These are phyloP conservation scores for California macrophylla DNA, from an alignment of 441 rosid genomes.

Conservation along the genomic window DNA sequence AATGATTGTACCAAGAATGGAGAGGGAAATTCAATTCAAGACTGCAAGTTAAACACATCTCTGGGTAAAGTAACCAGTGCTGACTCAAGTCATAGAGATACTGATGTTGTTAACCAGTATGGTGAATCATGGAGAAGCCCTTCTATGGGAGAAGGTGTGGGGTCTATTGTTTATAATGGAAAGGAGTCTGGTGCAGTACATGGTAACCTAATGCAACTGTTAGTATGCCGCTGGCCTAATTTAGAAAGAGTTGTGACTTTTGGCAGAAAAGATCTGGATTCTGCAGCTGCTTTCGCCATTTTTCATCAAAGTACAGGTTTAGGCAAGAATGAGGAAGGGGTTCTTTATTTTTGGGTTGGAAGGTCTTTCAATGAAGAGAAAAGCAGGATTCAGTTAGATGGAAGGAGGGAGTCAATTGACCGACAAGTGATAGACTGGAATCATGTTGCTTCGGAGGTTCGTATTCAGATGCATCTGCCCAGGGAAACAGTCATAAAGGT, in stretches of 20 bases:
- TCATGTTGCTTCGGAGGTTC: conserved; percentile 43
- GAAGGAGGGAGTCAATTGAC: conserved; percentile 26
- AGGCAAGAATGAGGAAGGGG: conserved; percentile 34
- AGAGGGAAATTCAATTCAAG: conserved; percentile 25
- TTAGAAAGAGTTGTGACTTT: conserved; percentile 47
- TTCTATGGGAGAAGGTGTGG: conserved; percentile 17
- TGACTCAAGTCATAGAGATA: conserved; percentile 30
- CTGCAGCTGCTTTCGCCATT: conserved; percentile 55
- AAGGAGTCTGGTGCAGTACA: conserved; percentile 20
- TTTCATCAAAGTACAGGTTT: conserved; percentile 31
- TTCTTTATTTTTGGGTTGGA: conserved; percentile 81
- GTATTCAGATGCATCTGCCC: conserved; percentile 50
- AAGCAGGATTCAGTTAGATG: conserved; percentile 35
- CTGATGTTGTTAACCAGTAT: conserved; percentile 22
- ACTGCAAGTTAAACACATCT: conserved; percentile 27
- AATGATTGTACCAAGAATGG: conserved; percentile 32
- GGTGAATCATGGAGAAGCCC: conserved; percentile 24
- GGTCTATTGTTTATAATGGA: conserved; percentile 19
- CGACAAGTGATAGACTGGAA: conserved; percentile 45
- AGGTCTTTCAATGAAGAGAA: conserved; percentile 40
- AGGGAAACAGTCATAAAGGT: conserved; percentile 60
- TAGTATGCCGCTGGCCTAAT: conserved; percentile 59
- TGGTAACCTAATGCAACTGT: conserved; percentile 29
- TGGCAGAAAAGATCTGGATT: conserved; percentile 37
- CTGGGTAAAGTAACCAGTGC: conserved; percentile 27